A percentile compares a stretch with the other conserved stretches of the same genome.
Conservation (phyloP, 1,284 basidiomycete species). For the Malassezia nana region DNA sequence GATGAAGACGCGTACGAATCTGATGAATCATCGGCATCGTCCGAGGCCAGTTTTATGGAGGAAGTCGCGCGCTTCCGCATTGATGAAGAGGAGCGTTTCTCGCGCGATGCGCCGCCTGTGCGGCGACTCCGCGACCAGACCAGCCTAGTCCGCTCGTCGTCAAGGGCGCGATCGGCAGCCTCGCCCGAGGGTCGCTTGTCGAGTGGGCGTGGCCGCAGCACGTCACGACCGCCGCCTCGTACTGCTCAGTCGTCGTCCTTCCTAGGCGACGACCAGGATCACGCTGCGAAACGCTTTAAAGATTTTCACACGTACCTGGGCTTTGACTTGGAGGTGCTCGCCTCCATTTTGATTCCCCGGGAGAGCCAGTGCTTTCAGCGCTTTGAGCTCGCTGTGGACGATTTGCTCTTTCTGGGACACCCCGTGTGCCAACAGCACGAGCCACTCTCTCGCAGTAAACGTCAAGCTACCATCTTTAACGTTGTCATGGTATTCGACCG, state of each 20-base stretch:
- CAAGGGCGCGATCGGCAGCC: neutral
- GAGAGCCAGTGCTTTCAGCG: conserved; percentile 78
- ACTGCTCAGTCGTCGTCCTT: conserved; percentile 1
- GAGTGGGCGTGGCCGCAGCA: conserved; percentile 4
- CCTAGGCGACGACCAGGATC: conserved; percentile 17
- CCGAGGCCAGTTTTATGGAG: conserved; percentile 19
- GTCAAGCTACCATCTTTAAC: conserved; percentile 27
- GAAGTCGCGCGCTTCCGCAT: conserved; percentile 20
- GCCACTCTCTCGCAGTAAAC: neutral
- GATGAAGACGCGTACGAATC: neutral
- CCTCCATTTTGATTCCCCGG: conserved; percentile 67
- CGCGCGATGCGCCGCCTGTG: conserved; percentile 5
- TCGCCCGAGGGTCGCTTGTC: neutral
- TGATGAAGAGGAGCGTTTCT: conserved; percentile 20
- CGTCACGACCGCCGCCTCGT: neutral
- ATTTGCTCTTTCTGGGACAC: conserved; percentile 88
- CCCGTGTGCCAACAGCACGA: conserved; percentile 61
- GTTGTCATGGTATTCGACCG: conserved; percentile 43
- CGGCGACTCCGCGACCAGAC: neutral
- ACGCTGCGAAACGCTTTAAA: conserved; percentile 1
- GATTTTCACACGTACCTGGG: conserved; percentile 59
- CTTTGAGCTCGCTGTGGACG: conserved; percentile 83
- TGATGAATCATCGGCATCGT: conserved; percentile 2
- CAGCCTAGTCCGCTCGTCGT: neutral
- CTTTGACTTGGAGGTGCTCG: conserved; percentile 70